Conservation (phyloP, 2,329 filamentous ascomycete genomes). For the Ophiosphaerella herpotricha region DNA sequence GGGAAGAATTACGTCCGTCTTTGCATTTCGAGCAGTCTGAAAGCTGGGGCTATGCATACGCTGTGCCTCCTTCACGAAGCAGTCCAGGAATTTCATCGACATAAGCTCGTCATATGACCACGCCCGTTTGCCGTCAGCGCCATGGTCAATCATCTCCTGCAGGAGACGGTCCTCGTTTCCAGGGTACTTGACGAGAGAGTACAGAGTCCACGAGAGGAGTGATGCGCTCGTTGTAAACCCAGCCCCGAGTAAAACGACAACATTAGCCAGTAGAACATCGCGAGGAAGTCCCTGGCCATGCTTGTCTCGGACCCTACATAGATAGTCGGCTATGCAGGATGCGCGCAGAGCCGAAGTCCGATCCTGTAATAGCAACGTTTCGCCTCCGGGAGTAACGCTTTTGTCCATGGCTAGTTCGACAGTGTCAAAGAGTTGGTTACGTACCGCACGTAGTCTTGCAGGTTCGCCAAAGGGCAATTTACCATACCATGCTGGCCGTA, state of each 20-base stretch:
- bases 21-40: slow-evolving; percentile 60
- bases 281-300: slow-evolving; percentile 25
- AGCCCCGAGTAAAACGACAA: slow-evolving; percentile 13
- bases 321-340: slow-evolving; percentile 28
- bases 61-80: slow-evolving; percentile 30
- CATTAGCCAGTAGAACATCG: slow-evolving; percentile 18
- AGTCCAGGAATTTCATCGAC: slow-evolving; percentile 22
- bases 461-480: slow-evolving; percentile 63
- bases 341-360: slow-evolving; percentile 40
- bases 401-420: slow-evolving; percentile 29
- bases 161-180: slow-evolving; percentile 24
- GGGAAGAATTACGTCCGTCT: slow-evolving; percentile 61
- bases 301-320: slow-evolving; percentile 25
- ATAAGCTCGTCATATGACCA: slow-evolving; percentile 22
- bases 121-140: slow-evolving; percentile 18
- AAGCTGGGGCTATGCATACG: slow-evolving; percentile 27
- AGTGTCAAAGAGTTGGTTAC: slow-evolving; percentile 21
- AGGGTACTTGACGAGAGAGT: slow-evolving; percentile 12
- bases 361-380: too few relatives aligned
- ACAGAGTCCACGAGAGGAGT: slow-evolving; percentile 26
- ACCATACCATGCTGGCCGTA: slow-evolving; percentile 61
- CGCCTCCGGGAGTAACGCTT: slow-evolving; percentile 38
- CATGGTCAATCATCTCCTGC: slow-evolving; percentile 26
- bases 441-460: slow-evolving; percentile 30
- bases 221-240: slow-evolving; percentile 29